A percentile compares a stretch with the other conserved stretches of the same genome.
Conservation (phyloP, 2,329 filamentous ascomycete species). For the Pseudogymnoascus sp. region DNA sequence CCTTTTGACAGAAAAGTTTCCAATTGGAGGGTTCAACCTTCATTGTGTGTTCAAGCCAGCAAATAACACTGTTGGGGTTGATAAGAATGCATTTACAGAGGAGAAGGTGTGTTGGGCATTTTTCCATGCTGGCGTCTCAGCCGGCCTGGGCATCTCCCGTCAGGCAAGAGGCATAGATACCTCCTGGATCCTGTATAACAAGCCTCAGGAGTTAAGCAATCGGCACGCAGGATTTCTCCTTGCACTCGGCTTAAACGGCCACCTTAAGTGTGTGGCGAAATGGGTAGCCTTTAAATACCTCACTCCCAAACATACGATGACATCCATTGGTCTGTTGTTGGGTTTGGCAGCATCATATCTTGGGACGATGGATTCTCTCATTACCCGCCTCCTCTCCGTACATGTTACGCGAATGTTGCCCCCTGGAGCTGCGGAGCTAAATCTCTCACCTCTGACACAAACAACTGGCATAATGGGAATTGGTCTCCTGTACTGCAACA, state of each 20-base stretch:
- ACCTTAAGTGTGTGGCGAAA: conserved; percentile 88
- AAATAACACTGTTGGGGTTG: conserved; percentile 87
- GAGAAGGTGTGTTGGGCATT: conserved; percentile 98
- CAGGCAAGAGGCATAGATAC: conserved; percentile 91
- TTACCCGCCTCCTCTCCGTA: conserved; percentile 86
- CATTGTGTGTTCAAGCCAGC: conserved; percentile 87
- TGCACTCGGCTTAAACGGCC: conserved; percentile 85
- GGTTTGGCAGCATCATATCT: conserved; percentile 89
- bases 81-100: conserved; percentile 79
- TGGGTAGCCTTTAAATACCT: conserved; percentile 99
- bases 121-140: conserved; percentile 94
- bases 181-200: conserved; percentile 98
- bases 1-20: conserved; percentile 84
- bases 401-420: conserved; percentile 94
- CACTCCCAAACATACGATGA: conserved; percentile 99
- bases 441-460: conserved; percentile 85
- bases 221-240: conserved; percentile 92
- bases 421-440: conserved; percentile 84
- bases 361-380: conserved; percentile 93
- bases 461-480: conserved; percentile 97
- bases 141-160: conserved; percentile 81
- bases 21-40: conserved; percentile 82
- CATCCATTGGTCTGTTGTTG: conserved; percentile 87
- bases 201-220: conserved; percentile 84
- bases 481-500: conserved; percentile 85